Evolutionary conservation across 2,329 filamentous ascomycete genomes (phyloP).

Genomic region (Fusarium staphyleae): DNA sequence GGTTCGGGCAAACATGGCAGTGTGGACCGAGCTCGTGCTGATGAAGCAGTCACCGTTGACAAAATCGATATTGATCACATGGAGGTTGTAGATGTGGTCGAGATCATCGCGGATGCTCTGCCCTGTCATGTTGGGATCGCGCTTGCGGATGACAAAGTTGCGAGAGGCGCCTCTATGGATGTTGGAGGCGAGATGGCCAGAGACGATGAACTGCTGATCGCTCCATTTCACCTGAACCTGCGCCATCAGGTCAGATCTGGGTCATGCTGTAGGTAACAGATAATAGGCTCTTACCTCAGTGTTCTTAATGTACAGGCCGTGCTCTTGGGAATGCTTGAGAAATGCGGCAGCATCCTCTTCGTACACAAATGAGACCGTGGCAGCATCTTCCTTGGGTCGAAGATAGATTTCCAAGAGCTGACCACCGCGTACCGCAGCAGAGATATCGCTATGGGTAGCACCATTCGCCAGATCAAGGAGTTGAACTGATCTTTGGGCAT

Average conservation of each 20-base stretch:
- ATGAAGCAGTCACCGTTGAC: constrained; percentile 68
- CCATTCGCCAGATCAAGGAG: constrained; percentile 68
- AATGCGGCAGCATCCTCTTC: constrained; percentile 70
- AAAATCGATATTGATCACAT: constrained; percentile 71
- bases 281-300: constrained; percentile 63
- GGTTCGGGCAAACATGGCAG: constrained; percentile 75
- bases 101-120: constrained; percentile 73
- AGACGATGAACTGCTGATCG: constrained; percentile 72
- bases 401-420: constrained; percentile 73
- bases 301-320: constrained; percentile 72
- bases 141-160: constrained; percentile 73
- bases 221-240: constrained; percentile 75
- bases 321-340: constrained; percentile 66
- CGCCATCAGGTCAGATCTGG: not conserved
- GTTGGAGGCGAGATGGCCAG: constrained; percentile 68
- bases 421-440: constrained; percentile 71
- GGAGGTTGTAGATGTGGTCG: constrained; percentile 82
- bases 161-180: constrained; percentile 72
- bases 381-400: constrained; percentile 63
- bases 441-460: constrained; percentile 71
- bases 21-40: constrained; percentile 78
- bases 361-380: constrained; percentile 74
- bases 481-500: constrained; percentile 64
- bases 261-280: no score
- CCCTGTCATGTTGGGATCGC: constrained; percentile 66